phyloP scores from a whole-genome alignment of 2,329 filamentous ascomycete genomes.

The Ascochyta koolunga region DNA sequence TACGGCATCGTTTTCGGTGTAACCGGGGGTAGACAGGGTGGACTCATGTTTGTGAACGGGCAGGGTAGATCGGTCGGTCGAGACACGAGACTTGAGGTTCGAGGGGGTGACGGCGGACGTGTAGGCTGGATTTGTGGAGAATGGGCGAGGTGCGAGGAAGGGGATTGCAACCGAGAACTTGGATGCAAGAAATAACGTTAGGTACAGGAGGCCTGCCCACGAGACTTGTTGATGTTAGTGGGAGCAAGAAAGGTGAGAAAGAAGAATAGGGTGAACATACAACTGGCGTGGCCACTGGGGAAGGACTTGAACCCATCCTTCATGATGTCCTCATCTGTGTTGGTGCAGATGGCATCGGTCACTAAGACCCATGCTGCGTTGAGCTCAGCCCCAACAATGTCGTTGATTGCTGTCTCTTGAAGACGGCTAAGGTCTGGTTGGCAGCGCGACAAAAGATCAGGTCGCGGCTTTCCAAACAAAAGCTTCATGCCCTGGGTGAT shows the following conservation, averaged over 20 bases:
- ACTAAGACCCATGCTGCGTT: conserved; percentile 71
- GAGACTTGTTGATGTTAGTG: conserved; percentile 55
- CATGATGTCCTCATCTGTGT: conserved; percentile 65
- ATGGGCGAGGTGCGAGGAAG: conserved; percentile 63
- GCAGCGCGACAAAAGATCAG: conserved; percentile 72
- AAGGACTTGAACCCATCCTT: conserved; percentile 87
- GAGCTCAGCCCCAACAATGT: conserved; percentile 56
- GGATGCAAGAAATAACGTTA: conserved; percentile 84
- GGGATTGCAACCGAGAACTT: conserved; percentile 79
- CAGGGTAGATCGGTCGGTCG: conserved; percentile 19
- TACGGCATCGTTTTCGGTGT: conserved; percentile 37
- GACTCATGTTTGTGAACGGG: conserved; percentile 36
- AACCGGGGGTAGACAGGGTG: conserved; percentile 23
- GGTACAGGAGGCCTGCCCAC: conserved; percentile 81
- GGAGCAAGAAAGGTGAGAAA: neutral
- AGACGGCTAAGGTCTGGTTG: conserved; percentile 70
- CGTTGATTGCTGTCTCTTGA: conserved; percentile 64
- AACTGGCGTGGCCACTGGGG: conserved; percentile 76
- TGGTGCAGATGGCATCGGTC: conserved; percentile 75
- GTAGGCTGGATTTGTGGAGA: conserved; percentile 56
- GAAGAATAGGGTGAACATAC: conserved; percentile 44
- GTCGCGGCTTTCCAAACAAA: conserved; percentile 68
- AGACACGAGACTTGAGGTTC: conserved; percentile 33
- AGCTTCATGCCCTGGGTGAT: conserved; percentile 87
- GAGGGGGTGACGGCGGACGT: conserved; percentile 52